Evolutionary conservation across 2,329 filamentous ascomycete species (phyloP).

Genomic region (Proliferodiscus dingleyae): DNA sequence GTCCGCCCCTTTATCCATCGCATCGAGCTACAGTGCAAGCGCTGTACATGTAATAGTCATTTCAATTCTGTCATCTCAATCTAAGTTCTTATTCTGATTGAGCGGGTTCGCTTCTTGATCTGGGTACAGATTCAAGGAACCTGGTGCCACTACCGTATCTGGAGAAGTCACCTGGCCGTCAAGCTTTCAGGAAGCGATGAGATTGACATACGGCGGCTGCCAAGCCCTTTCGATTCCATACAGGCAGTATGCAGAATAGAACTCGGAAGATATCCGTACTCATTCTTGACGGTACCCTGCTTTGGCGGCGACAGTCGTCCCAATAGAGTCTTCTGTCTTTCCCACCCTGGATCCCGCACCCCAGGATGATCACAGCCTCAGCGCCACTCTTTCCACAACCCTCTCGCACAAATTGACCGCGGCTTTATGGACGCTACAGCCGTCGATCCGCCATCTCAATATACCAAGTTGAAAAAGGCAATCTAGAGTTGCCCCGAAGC

Average conservation of each 20-base stretch:
- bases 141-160: neutral
- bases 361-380: neutral
- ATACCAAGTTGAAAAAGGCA: neutral
- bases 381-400: neutral
- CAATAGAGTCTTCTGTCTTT: neutral
- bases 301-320: neutral
- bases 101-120: neutral
- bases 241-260: conserved; percentile 11
- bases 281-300: conserved; percentile 2
- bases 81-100: conserved; percentile 2
- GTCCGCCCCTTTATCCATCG: conserved; percentile 5
- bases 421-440: conserved; percentile 11
- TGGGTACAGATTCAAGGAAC: neutral
- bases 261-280: neutral
- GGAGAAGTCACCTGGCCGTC: conserved; percentile 7
- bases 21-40: neutral
- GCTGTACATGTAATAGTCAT: neutral
- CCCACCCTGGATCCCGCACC: neutral
- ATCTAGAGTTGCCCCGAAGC: neutral
- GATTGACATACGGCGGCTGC: neutral
- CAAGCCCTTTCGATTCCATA: conserved; percentile 1
- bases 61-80: neutral
- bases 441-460: conserved; percentile 7
- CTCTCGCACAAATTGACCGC: conserved; percentile 4
- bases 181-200: neutral